These are phyloP conservation scores for Neonectria sp. DNA, from an alignment of 2,329 filamentous ascomycete genomes.

Conservation along the genomic window DNA sequence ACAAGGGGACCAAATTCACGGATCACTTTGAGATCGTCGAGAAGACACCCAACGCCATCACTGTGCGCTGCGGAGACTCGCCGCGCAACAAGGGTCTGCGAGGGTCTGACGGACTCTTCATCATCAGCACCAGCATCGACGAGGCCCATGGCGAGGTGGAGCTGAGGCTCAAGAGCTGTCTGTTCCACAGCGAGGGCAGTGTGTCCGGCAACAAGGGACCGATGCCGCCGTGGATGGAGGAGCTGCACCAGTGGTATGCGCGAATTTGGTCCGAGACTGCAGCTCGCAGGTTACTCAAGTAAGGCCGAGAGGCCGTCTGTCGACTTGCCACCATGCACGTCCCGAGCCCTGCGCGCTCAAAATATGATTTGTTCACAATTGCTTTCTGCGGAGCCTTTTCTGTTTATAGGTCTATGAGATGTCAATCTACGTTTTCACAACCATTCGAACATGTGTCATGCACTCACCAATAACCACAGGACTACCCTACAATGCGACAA, in stretches of 20 bases:
- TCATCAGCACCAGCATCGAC: slow-evolving; percentile 74
- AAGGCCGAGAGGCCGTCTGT: not conserved
- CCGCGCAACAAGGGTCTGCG: slow-evolving; percentile 71
- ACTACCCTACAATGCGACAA: no score
- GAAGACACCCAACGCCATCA: slow-evolving; percentile 72
- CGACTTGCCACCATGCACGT: not conserved
- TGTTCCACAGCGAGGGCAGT: slow-evolving; percentile 65
- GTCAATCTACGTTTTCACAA: not conserved
- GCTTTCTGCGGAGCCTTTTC: slow-evolving; percentile 2
- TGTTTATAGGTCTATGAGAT: not conserved
- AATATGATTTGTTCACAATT: not conserved
- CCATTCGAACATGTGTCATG: not conserved
- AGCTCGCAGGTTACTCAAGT: slow-evolving; percentile 55
- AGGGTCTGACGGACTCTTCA: slow-evolving; percentile 76
- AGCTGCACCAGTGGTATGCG: slow-evolving; percentile 59
- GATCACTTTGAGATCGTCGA: slow-evolving; percentile 82
- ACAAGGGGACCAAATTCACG: slow-evolving; percentile 74
- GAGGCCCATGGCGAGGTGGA: slow-evolving; percentile 72
- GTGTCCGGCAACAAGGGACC: slow-evolving; percentile 52
- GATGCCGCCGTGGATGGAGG: slow-evolving; percentile 49
- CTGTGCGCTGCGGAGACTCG: slow-evolving; percentile 77
- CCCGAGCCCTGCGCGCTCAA: not conserved
- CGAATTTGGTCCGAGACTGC: slow-evolving; percentile 57
- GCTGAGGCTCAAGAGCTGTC: slow-evolving; percentile 74
- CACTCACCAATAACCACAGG: not conserved